Base-by-base conservation (phyloP, 495 filamentous ascomycete species). In the Acidomyces sp. region DNA sequence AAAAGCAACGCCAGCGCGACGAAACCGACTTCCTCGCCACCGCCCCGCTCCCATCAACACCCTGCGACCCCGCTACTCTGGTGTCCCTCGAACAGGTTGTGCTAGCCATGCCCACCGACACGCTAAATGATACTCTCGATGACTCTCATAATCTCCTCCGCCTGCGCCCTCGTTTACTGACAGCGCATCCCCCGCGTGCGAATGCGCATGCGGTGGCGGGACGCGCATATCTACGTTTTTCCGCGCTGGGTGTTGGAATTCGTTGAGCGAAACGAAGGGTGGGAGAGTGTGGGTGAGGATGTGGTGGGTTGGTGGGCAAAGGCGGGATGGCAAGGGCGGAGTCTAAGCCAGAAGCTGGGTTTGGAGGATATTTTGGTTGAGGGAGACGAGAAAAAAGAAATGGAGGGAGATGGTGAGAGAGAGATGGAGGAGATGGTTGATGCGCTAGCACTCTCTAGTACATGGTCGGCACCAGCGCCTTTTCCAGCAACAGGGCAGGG, bases 301-400 rank as follows among this genome's bases (percentile, higher is more conserved):
- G 71, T 95, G 15, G 60, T 99, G 13, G 88, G 87, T 10, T 93
- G 80, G 78, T 93, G 86, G 87, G 85, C 85, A 10, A 96, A 96
- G 56, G 71, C 86, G 0, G 75, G 71, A 24, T 99, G 90, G 90
- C 87, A 95, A 59, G 64, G 72, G 17, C n/a, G n/a, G n/a, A 80
- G 84, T 0, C 63, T 95, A 0, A 74, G 68, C 1, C 70, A 76
- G 13, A 95, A 93, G 59, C 68, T 96, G 6, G 71, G 75, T 2
- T 59, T 96, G 21, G 61, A 66, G 28, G 66, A 80, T 27, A 71
- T 90, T 26, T 67, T 93, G 36, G 58, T 65, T 20, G 48, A 45
- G 12, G 17, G 13, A 11, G 20, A 20, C 4, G 4, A 29, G 24
- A 37, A 47, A 6, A 46, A 38, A 4, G 39, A 22, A 3, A 17